Percentiles rank a stretch among this genome's conserved stretches.
Conservation (phyloP, 2,329 filamentous ascomycete genomes). For the Penicillium sp. region DNA sequence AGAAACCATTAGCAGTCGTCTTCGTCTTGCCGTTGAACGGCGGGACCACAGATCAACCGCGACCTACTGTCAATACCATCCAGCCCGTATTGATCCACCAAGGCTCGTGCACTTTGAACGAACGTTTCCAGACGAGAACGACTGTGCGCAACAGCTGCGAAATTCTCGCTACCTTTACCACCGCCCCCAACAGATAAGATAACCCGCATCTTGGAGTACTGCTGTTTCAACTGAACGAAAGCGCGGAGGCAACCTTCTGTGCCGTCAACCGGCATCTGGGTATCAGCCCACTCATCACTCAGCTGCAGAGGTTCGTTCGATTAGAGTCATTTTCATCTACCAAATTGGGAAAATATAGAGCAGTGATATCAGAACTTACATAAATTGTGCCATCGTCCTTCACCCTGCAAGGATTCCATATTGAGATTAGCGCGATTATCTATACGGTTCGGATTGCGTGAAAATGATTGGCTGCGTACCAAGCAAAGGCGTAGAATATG, state of each 20-base stretch:
- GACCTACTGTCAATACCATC: slow-evolving; percentile 74
- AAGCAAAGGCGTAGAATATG: slow-evolving; percentile 80
- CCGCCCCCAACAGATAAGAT: slow-evolving; percentile 75
- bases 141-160: slow-evolving; percentile 66
- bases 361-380: slow-evolving; percentile 54
- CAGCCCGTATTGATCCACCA: slow-evolving; percentile 71
- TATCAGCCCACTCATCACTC: slow-evolving; percentile 77
- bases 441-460: slow-evolving; percentile 5
- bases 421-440: slow-evolving; percentile 27
- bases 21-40: not conserved
- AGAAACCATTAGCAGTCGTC: not conserved
- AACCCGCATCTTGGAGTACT: slow-evolving; percentile 71
- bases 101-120: slow-evolving; percentile 63
- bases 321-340: slow-evolving; percentile 4
- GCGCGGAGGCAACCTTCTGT: slow-evolving; percentile 71
- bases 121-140: slow-evolving; percentile 67
- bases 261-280: slow-evolving; percentile 70
- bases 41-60: not conserved
- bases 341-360: not conserved
- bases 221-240: slow-evolving; percentile 70
- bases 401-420: slow-evolving; percentile 52
- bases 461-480: slow-evolving; percentile 41
- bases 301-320: slow-evolving; percentile 52
- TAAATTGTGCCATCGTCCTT: slow-evolving; percentile 72
- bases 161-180: slow-evolving; percentile 63